Evolutionary conservation across 441 rosid genomes (phyloP).

Genomic region (Adansonia madagascariensis): DNA sequence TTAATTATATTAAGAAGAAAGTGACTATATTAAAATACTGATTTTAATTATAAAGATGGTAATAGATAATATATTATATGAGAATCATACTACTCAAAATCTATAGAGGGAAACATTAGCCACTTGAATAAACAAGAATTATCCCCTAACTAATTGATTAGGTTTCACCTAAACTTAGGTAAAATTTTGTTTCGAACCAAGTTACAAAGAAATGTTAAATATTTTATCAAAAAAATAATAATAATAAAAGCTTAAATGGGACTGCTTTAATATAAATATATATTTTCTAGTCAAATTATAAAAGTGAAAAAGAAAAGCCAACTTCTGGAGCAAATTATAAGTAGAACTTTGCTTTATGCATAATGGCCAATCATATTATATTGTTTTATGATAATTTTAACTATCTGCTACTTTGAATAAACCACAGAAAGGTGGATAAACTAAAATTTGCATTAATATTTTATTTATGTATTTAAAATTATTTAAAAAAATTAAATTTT

Average conservation of each 20-base stretch:
- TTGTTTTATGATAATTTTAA: not conserved
- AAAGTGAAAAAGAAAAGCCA: not conserved
- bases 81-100: not conserved
- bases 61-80: not conserved
- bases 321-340: not conserved
- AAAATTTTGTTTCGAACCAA: not conserved
- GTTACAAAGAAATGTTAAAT: not conserved
- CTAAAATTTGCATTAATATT: too few species aligned
- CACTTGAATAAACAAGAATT: slow-evolving; percentile 9
- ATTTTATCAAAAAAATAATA: not conserved
- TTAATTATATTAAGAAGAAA: not conserved
- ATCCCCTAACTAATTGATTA: slow-evolving; percentile 3
- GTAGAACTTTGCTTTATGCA: not conserved
- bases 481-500: too few species aligned
- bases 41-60: not conserved
- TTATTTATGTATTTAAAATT: too few species aligned
- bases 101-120: not conserved
- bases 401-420: not conserved
- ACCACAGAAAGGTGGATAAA: not conserved
- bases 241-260: not conserved
- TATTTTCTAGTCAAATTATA: not conserved
- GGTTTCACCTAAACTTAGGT: slow-evolving; percentile 22
- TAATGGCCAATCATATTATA: not conserved
- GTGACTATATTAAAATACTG: not conserved
- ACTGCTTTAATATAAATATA: too few species aligned